Conservation (phyloP, 768 basidiomycete species). For the Tulasnella sp. region DNA sequence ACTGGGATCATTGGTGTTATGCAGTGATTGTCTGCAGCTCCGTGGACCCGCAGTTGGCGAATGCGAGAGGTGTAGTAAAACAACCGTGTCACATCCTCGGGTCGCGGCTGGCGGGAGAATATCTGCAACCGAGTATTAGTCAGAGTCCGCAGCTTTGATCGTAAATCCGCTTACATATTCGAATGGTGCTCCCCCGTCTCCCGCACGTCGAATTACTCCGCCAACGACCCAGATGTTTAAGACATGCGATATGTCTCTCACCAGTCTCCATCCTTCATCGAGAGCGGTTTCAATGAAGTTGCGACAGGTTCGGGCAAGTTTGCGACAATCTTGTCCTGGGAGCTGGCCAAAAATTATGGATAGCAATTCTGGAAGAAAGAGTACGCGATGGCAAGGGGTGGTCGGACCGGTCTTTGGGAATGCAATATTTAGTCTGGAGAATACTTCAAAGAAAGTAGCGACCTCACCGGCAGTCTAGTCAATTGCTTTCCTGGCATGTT, state of each 20-base stretch:
- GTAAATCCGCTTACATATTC: neutral
- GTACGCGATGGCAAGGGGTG: neutral
- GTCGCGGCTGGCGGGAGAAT: neutral
- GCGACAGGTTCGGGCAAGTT: neutral
- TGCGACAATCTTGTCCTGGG: neutral
- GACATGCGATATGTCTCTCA: neutral
- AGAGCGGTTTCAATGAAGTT: neutral
- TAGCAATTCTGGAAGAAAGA: neutral
- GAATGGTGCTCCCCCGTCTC: neutral
- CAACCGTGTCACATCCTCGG: neutral
- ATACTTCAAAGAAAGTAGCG: neutral
- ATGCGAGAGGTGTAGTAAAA: neutral
- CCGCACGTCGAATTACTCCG: neutral
- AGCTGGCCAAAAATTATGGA: neutral
- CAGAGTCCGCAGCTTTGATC: neutral
- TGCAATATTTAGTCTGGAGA: neutral
- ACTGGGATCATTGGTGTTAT: neutral
- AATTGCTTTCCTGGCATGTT: neutral
- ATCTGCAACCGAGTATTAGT: neutral
- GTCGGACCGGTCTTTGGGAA: neutral
- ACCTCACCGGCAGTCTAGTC: neutral
- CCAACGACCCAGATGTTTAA: neutral
- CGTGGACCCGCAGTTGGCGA: neutral
- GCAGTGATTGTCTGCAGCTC: neutral
- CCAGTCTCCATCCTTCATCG: neutral